These are phyloP conservation scores for Elsinoe ampelina DNA, from an alignment of 2,329 filamentous ascomycete genomes.

Conservation along the genomic window DNA sequence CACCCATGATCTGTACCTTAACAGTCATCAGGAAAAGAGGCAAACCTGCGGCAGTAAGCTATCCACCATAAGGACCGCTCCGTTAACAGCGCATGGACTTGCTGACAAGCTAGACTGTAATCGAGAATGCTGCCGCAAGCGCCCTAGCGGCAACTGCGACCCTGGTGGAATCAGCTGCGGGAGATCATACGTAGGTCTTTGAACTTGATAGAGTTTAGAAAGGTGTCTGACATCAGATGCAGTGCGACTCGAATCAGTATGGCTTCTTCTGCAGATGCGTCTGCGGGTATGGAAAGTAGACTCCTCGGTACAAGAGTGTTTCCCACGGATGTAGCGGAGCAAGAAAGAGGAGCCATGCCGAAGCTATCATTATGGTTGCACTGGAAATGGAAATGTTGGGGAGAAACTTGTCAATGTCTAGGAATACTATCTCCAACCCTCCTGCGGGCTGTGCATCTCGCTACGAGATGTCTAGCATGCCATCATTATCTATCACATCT, in stretches of 20 bases:
- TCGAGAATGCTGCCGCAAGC: neutral
- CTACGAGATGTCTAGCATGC: no score
- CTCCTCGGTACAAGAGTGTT: neutral
- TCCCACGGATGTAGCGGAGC: no score
- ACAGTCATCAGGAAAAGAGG: neutral
- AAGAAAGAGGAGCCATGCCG: no score
- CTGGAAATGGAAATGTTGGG: no score
- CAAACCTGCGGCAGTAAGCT: neutral
- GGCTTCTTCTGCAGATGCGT: slow-evolving; percentile 2
- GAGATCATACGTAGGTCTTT: neutral
- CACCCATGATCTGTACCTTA: neutral
- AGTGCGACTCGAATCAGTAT: neutral
- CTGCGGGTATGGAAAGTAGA: slow-evolving; percentile 1
- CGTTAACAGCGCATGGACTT: no score
- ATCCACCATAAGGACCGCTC: no score
- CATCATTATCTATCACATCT: neutral
- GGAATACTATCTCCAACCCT: no score
- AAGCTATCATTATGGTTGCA: no score
- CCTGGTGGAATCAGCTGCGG: neutral
- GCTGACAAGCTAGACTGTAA: neutral
- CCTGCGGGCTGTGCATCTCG: no score
- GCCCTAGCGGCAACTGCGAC: slow-evolving; percentile 1
- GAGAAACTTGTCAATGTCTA: no score
- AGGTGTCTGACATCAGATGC: no score
- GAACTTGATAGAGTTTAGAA: no score